Evolutionary conservation across 345 rosid genomes (phyloP).

Genomic region (Murraya koenigii): DNA sequence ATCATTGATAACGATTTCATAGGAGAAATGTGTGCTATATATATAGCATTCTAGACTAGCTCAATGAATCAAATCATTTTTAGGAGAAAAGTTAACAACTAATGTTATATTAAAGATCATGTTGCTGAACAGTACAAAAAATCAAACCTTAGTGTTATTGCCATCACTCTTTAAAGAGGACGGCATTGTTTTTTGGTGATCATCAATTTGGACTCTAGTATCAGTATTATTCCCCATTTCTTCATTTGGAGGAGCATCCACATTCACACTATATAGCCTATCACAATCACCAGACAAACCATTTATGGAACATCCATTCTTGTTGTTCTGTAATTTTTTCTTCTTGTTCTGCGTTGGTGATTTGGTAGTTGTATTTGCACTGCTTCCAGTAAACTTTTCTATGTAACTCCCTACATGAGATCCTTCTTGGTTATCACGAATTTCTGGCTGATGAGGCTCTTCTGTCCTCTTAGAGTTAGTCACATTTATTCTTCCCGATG

Average conservation of each 20-base stretch:
- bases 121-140: not conserved
- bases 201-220: slow-evolving; percentile 11
- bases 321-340: not conserved
- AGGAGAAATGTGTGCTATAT: no score
- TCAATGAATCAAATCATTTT: not conserved
- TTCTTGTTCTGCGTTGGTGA: slow-evolving; percentile 1
- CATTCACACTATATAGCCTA: slow-evolving; percentile 17
- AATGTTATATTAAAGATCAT: not conserved
- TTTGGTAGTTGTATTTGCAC: slow-evolving; percentile 1
- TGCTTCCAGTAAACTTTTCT: slow-evolving; percentile 6
- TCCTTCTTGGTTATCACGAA: not conserved
- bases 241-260: slow-evolving; percentile 17
- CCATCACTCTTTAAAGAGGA: slow-evolving; percentile 16
- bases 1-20: no score
- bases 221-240: slow-evolving; percentile 10
- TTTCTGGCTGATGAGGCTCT: slow-evolving; percentile 10
- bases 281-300: slow-evolving; percentile 9
- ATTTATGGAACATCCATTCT: slow-evolving; percentile 1
- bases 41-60: not conserved
- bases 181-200: slow-evolving; percentile 14
- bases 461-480: slow-evolving; percentile 9
- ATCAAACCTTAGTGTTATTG: slow-evolving; percentile 13
- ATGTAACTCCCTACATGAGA: not conserved
- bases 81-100: not conserved
- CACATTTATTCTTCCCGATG: not conserved